These are phyloP conservation scores for Dendrocalamus latiflorus DNA, from an alignment of 202 grass and related monocot genomes.

Conservation along the genomic window DNA sequence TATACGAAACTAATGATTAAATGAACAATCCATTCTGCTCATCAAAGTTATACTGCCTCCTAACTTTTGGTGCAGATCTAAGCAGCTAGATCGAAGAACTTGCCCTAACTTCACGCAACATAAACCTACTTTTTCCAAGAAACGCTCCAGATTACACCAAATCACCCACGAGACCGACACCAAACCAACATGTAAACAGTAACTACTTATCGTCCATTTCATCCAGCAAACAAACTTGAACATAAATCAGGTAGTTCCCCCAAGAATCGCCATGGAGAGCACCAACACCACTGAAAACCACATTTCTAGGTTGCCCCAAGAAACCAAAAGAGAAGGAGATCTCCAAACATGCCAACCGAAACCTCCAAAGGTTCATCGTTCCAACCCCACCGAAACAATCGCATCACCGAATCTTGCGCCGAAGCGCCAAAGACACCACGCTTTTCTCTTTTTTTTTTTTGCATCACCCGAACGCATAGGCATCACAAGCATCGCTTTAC, in stretches of 20 bases:
- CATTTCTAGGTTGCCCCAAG: neutral
- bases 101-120: neutral
- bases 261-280: neutral
- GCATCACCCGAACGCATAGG: neutral
- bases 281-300: neutral
- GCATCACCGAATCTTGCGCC: constrained; percentile 14
- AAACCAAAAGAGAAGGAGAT: constrained; percentile 10
- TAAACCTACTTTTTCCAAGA: neutral
- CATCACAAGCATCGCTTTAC: neutral
- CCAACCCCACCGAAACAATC: neutral
- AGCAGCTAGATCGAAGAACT: neutral
- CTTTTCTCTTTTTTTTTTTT: neutral
- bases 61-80: constrained; percentile 18
- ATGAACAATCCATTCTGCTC: neutral
- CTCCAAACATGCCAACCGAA: neutral
- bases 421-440: neutral
- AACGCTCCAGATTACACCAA: neutral
- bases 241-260: neutral
- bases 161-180: neutral
- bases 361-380: neutral
- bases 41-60: neutral
- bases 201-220: neutral
- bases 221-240: neutral
- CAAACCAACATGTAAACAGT: neutral
- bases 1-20: neutral